Base-by-base conservation (phyloP, 2,329 filamentous ascomycete genomes). In the Trichoderma gracile region DNA sequence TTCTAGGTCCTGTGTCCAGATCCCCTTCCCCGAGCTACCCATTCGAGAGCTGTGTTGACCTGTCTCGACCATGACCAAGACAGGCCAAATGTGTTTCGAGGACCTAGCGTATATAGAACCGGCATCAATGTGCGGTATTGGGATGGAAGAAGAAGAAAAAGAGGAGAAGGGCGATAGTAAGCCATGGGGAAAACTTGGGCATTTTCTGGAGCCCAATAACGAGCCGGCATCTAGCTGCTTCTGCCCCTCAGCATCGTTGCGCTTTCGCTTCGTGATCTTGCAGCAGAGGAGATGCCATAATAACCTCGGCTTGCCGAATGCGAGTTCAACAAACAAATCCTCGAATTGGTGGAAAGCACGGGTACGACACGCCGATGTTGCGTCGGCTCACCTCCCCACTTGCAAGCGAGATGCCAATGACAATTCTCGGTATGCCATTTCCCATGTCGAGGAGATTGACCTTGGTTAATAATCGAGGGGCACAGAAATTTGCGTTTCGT, bases 401-500 rank as follows among this genome's bases (percentile, higher is more conserved):
- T 47, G 25, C 58, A 61, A 61, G 58, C 40, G 58, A 61, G 47
- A 42, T 14, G 17, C 46, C 50, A 50, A 61, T 3, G 30, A 30
- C 33, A 53, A 19, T 25, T 19, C 58, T 23, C 33, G 25, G 10
- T 25, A 27, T 30, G 57, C 43, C 38, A n/a, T 52, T 60, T 27
- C 17, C 42, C 25, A 19, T 7, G 25, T 10, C n/a, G 14, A 9
- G 30, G 23, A 15, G n/a, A 38, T 14, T 38, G 3, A 23, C n/a
- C 23, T 43, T 21, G 47, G 43, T 61, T 61, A 57, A 25, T 19
- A 52, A n/a, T 61, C 50, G 23, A 30, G 25, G 25, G 25, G 14
- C 15, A 40, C 19, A 42, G 45, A 30, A 27, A 9, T 61, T 61
- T 54, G 40, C 14, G 59, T 62, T 38, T 62, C 59, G 59, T 62